These are phyloP conservation scores for Achaetomium macrosporum DNA, from an alignment of 2,329 filamentous ascomycete genomes.

Conservation along the genomic window DNA sequence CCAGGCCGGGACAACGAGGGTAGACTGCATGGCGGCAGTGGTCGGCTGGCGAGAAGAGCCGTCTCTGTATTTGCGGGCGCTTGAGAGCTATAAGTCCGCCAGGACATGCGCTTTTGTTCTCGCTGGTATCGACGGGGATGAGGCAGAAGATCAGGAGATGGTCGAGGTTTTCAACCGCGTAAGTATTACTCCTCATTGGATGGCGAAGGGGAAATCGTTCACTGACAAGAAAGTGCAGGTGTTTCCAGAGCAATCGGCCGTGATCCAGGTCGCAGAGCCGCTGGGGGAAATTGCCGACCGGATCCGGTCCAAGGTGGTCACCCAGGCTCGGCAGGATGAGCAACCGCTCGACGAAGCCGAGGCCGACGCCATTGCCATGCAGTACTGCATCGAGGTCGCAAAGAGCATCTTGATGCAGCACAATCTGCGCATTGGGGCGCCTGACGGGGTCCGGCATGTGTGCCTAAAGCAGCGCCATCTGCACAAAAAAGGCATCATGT, in stretches of 20 bases:
- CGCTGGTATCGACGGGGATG: conserved; percentile 16
- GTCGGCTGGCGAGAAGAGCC: conserved; percentile 17
- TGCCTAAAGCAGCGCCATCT: conserved; percentile 16
- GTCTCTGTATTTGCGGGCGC: conserved; percentile 6
- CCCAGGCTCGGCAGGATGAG: conserved; percentile 3
- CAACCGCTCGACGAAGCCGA: neutral
- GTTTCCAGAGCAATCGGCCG: conserved; percentile 10
- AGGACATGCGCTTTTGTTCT: conserved; percentile 10
- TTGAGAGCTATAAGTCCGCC: conserved; percentile 15
- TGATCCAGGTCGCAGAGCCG: conserved; percentile 13
- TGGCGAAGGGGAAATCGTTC: neutral
- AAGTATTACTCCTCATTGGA: neutral
- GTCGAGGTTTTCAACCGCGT: conserved; percentile 11
- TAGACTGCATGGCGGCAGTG: conserved; percentile 13
- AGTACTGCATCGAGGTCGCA: conserved; percentile 11
- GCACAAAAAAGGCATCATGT: conserved; percentile 20
- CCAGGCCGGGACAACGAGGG: neutral
- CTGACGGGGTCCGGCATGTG: conserved; percentile 7
- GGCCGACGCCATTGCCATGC: conserved; percentile 10
- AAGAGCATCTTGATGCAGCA: conserved; percentile 8
- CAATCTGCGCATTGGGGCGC: conserved; percentile 8
- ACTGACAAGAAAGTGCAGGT: neutral
- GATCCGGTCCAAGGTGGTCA: conserved; percentile 7
- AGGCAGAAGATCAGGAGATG: conserved; percentile 15
- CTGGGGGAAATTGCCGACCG: conserved; percentile 12